phyloP scores from a whole-genome alignment of 768 basidiomycete genomes.

The Podaxis pistillaris region DNA sequence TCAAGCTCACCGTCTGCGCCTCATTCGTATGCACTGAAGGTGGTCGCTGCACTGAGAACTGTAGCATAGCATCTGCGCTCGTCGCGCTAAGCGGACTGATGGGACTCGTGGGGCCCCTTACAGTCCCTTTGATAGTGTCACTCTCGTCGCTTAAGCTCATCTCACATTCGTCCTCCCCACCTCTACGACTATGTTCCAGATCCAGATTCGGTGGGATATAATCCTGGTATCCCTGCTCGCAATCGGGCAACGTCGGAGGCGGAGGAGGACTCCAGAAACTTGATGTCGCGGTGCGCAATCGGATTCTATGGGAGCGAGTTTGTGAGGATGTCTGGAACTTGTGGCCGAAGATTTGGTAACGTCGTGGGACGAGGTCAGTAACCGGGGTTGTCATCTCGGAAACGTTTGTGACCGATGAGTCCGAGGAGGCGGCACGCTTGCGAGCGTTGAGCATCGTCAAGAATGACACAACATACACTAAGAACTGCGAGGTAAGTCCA shows the following conservation, averaged over 20 bases:
- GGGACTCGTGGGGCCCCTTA: neutral
- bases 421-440: constrained; percentile 19
- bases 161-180: neutral
- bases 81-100: neutral
- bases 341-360: neutral
- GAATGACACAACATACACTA: constrained; percentile 51
- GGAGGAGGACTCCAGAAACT: constrained; percentile 24
- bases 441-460: constrained; percentile 46
- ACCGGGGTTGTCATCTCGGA: neutral
- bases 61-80: neutral
- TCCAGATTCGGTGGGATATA: constrained; percentile 3
- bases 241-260: constrained; percentile 2
- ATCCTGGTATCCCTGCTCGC: constrained; percentile 3
- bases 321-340: constrained; percentile 7
- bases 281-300: constrained; percentile 15
- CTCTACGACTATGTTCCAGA: neutral
- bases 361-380: neutral
- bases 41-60: neutral
- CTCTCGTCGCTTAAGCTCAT: constrained; percentile 12
- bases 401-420: neutral
- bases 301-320: constrained; percentile 11
- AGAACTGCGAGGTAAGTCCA: neutral
- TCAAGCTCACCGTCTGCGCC: neutral
- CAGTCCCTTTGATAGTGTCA: constrained; percentile 6
- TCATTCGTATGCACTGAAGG: neutral